phyloP scores from a whole-genome alignment of 78 protist genomes.

The Dictyostelium discoideum region dicty_2.7 NC_007090.3:4426001-4426500 shows the following conservation, averaged over 20 bases:
- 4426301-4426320: no score
- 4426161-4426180: neutral
- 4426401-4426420: constrained; percentile 38
- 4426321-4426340: no score
- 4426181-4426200: no score
- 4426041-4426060: neutral
- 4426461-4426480: constrained; percentile 38
- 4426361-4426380: neutral
- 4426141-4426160: neutral
- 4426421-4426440: constrained; percentile 65
- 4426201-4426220: no score
- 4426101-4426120: neutral
- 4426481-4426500: constrained; percentile 59
- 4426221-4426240: no score
- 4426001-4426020: neutral
- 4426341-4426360: neutral
- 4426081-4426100: neutral
- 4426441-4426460: neutral
- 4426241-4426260: no score
- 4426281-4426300: no score
- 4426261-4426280: no score
- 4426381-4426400: neutral
- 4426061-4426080: neutral
- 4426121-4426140: neutral
- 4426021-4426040: neutral